phyloP scores from a whole-genome alignment of 495 filamentous ascomycete genomes.

The Parmelia sp. region DNA sequence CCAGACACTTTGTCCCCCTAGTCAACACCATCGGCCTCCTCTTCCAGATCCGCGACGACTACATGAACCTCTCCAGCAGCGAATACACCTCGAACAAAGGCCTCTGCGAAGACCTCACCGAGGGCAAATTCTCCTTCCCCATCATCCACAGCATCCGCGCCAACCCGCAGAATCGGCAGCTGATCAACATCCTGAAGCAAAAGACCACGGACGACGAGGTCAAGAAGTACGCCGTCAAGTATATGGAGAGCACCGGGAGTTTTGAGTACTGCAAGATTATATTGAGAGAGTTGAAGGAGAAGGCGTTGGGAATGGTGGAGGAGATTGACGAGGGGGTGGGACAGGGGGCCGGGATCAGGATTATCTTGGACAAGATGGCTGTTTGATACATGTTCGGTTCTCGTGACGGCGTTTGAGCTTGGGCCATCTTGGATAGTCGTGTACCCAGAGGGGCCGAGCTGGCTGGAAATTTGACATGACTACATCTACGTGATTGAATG shows the following conservation, averaged over 20 bases:
- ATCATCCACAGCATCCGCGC: conserved; percentile 91
- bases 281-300: conserved; percentile 56
- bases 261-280: conserved; percentile 80
- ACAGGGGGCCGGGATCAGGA: conserved; percentile 39
- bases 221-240: conserved; percentile 83
- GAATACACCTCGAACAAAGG: conserved; percentile 87
- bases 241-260: conserved; percentile 83
- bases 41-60: conserved; percentile 97
- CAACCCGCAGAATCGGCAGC: conserved; percentile 68
- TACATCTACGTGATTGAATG: too few species aligned
- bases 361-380: conserved; percentile 43
- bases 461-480: not conserved
- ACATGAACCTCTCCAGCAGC: conserved; percentile 69
- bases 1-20: conserved; percentile 70
- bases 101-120: conserved; percentile 91
- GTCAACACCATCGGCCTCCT: conserved; percentile 88
- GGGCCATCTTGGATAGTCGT: not conserved
- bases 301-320: conserved; percentile 58
- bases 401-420: not conserved
- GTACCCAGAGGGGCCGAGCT: not conserved
- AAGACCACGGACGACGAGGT: conserved; percentile 80
- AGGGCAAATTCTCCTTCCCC: conserved; percentile 97
- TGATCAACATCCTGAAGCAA: conserved; percentile 89
- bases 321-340: conserved; percentile 29
- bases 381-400: conserved; percentile 1